Evolutionary conservation across 164 flowering plant species (phyloP), one percentile per base, ranked within the genome.

Genomic region (Aristolochia fimbriata): DNA sequence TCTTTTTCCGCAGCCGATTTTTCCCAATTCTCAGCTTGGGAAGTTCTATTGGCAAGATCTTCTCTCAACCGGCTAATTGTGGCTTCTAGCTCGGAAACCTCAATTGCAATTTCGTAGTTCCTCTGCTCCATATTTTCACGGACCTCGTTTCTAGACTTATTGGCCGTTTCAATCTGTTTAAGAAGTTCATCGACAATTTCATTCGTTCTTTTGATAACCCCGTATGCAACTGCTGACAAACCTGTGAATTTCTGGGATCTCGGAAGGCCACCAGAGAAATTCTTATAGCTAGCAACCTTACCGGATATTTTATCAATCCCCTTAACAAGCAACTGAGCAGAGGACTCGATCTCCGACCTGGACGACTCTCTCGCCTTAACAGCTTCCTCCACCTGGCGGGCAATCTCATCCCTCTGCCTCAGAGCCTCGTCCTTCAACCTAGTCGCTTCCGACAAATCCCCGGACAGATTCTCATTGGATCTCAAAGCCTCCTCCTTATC

Each of bases 41-140:
- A 57, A 60, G 65, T 65, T 60, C 80, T 92, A 72, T 75, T 72
- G 0, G 74, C 68, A 14, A 87, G 79, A 55, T 92, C 91, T 22
- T 79, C 91, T 59, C 82, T 81, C 68, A 92, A 66, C 53, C 80
- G 76, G 62, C 81, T 72, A 59, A 92, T 89, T 0, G 86, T 74
- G 0, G 96, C 93, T 71, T 92, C 96, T 43, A 92, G 88, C 82
- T 92, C 81, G 23, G 96, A 92, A 71, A 92, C 96, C 72, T 92
- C 96, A 68, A 92, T 92, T 23, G 96, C 98, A 66, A 92, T 89
- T 71, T 85, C 96, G 71, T 87, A 92, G 75, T 87, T 89, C 64
- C 96, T 71, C 62, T 87, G 96, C 46, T 92, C 98, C 71, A 89
- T 81, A 81, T 76, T 84, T 54, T 80, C 96, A 6, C 96, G 74